Evolutionary conservation across 257 asterid species (phyloP).

Genomic region (Nicotiana undulata): DNA sequence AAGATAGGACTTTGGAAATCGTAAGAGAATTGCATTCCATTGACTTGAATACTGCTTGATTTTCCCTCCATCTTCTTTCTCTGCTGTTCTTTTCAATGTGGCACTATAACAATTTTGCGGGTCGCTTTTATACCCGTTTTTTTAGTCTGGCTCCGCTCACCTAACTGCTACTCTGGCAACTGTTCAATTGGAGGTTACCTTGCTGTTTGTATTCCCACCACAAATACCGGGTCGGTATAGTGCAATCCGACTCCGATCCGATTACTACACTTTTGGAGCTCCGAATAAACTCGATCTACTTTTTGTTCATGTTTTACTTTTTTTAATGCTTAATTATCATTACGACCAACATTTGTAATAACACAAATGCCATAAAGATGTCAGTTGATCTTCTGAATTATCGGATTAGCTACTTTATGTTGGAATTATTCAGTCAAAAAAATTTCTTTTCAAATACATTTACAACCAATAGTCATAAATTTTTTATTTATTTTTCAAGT

Average conservation of each 20-base stretch:
- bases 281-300: background rate
- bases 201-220: slow-evolving; percentile 3
- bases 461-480: no score
- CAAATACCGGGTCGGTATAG: background rate
- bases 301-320: background rate
- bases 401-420: no score
- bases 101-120: background rate
- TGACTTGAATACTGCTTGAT: slow-evolving; percentile 46
- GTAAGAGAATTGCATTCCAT: slow-evolving; percentile 84
- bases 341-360: background rate
- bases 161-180: background rate
- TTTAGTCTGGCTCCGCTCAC: background rate
- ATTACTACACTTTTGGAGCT: background rate
- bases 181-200: background rate
- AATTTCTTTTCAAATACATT: no score
- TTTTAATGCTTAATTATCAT: background rate
- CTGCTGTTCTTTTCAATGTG: background rate
- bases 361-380: background rate
- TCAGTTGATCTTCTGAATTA: no score
- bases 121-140: background rate
- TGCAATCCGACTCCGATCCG: background rate
- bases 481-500: no score
- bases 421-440: no score
- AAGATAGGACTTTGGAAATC: slow-evolving; percentile 55
- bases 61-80: slow-evolving; percentile 25